A percentile compares a stretch with the other conserved stretches of the same genome.
Conservation (phyloP, 2,329 filamentous ascomycete species). For the Arthrinium puccinioides region DNA sequence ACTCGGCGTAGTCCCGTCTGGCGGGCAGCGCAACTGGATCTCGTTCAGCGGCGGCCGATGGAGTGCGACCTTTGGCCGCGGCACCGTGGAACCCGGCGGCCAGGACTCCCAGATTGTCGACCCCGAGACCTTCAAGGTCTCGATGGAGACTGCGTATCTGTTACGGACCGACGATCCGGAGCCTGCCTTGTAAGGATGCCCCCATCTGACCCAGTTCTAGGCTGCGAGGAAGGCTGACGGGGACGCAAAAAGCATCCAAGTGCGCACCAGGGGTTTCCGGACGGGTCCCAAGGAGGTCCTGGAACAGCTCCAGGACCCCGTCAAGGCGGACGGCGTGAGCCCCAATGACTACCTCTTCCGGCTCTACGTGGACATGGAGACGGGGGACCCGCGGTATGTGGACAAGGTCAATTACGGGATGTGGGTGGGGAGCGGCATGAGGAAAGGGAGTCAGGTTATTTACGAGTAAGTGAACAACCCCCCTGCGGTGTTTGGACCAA, state of each 20-base stretch:
- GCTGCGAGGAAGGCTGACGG: not conserved
- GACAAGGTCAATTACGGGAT: constrained; percentile 7
- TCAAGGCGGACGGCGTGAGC: constrained; percentile 4
- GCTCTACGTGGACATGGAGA: constrained; percentile 9
- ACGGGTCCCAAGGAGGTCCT: constrained; percentile 7
- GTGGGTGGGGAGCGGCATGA: constrained; percentile 10
- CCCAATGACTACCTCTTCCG: constrained; percentile 8
- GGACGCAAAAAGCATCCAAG: constrained; percentile 7
- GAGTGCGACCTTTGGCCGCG: constrained; percentile 41
- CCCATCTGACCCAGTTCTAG: not conserved
- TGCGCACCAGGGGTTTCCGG: constrained; percentile 8
- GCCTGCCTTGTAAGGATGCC: constrained; percentile 32
- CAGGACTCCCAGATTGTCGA: constrained; percentile 28
- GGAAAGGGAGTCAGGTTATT: constrained; percentile 9
- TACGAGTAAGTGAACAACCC: constrained; percentile 14
- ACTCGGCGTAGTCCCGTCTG: constrained; percentile 28
- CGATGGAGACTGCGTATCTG: constrained; percentile 41
- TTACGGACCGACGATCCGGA: constrained; percentile 38
- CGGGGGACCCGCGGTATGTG: constrained; percentile 6
- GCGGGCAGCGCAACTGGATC: constrained; percentile 39
- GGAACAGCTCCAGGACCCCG: constrained; percentile 6
- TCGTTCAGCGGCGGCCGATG: constrained; percentile 39
- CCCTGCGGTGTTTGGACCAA: too few relatives aligned
- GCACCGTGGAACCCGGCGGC: constrained; percentile 31
- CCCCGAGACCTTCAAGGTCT: constrained; percentile 16